A percentile compares a stretch with the other conserved stretches of the same genome.
phyloP scores from a whole-genome alignment of 2,329 filamentous ascomycete species.

The Aspergillus fumigatus region DNA sequence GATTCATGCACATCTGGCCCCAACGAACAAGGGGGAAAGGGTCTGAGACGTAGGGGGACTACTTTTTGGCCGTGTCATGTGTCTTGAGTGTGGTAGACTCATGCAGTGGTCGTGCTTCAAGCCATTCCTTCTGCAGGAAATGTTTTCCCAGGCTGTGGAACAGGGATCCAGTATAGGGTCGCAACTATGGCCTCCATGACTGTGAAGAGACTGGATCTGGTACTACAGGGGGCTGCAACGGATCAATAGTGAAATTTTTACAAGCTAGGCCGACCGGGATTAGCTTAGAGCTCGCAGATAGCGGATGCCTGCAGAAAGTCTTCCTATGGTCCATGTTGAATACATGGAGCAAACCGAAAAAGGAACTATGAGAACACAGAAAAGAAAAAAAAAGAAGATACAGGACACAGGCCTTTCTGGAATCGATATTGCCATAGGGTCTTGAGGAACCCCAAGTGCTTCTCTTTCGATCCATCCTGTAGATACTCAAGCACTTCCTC shows the following conservation, averaged over 20 bases:
- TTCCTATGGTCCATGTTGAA: slow-evolving; percentile 9
- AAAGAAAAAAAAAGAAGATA: slow-evolving; percentile 3
- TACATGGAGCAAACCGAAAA: not conserved
- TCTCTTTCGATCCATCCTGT: slow-evolving; percentile 12
- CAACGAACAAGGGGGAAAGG: slow-evolving; percentile 7
- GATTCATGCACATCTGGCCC: slow-evolving; percentile 8
- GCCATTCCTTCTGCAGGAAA: slow-evolving; percentile 17
- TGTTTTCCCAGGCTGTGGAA: slow-evolving; percentile 25
- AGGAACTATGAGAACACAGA: slow-evolving; percentile 4
- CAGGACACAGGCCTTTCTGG: slow-evolving; percentile 10
- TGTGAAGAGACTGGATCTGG: slow-evolving; percentile 23
- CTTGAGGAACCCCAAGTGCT: slow-evolving; percentile 6
- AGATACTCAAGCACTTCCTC: slow-evolving; percentile 15
- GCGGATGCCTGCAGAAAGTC: slow-evolving; percentile 25
- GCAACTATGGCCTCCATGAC: slow-evolving; percentile 24
- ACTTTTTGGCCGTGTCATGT: not conserved
- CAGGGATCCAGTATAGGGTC: slow-evolving; percentile 24
- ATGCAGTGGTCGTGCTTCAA: slow-evolving; percentile 10
- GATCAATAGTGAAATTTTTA: slow-evolving; percentile 9
- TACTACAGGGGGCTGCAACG: slow-evolving; percentile 24
- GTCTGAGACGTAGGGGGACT: not conserved
- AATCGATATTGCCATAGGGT: slow-evolving; percentile 8
- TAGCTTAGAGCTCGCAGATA: slow-evolving; percentile 7
- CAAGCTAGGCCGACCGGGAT: slow-evolving; percentile 12
- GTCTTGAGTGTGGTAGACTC: slow-evolving; percentile 11